Base-by-base conservation (phyloP, 768 basidiomycete species). In the Artomyces pyxidatus region DNA sequence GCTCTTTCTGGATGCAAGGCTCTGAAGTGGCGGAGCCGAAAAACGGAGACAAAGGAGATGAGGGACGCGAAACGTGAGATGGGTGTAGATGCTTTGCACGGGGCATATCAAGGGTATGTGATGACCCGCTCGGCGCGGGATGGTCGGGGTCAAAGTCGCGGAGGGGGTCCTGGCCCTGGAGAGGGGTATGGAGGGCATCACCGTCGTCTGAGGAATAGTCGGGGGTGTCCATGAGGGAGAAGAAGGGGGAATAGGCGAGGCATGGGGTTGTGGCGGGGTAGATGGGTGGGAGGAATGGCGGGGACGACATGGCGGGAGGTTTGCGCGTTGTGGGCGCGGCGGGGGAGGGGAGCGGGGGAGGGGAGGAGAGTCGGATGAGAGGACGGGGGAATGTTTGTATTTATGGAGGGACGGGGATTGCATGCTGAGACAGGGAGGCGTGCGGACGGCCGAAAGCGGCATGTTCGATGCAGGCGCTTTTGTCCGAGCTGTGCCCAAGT, bases 121-220 rank as follows among this genome's bases (percentile, higher is more conserved):
- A 22, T 11, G 55, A 51, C 23, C 38, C 37, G 47, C 30, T 50
- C 26, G 43, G 45, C 2, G 48, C 39, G 30, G 44, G 50, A 29
- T 41, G 45, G 29, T 37, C 42, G 21, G 51, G 22, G 25, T 37
- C 49, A 21, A 55, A 54, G 43, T 40, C 22, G 19, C 37, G 44
- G 41, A 37, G 48, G 17, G 40, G 25, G 35, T 57, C 49, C 4
- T 50, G 47, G 5, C 47, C 16, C 12, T 57, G 53, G 37, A 57
- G 54, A 12, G 56, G 56, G 3, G 56, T 57, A 10, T 51, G 53
- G 3, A 49, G 53, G 37, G 55, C 38, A 23, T 57, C 56, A 11
- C 56, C 56, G 19, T 57, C 56, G 16, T 57, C 56, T 8, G 50
- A 51, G 26, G 53, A 55, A 17, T 45, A 57, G n/a, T 57, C 55